Evolutionary conservation across 768 basidiomycete genomes (phyloP).

Genomic region (Solioccasus polychromus): DNA sequence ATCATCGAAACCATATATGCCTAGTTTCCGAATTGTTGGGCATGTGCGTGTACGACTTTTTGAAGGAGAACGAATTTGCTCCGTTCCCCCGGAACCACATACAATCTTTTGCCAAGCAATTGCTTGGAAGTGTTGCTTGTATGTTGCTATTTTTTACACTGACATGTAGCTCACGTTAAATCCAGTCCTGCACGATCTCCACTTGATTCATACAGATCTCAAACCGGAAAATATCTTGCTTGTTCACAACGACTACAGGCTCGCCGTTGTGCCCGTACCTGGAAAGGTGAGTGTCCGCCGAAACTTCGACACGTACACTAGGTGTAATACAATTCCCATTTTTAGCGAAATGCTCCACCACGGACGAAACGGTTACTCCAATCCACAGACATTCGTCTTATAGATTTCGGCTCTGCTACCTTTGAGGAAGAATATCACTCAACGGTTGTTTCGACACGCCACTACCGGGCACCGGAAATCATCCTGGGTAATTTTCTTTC

Average conservation of each 20-base stretch:
- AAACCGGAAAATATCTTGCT: slow-evolving; percentile 99
- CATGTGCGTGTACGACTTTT: slow-evolving; percentile 97
- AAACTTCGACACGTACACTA: neutral
- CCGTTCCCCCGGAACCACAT: slow-evolving; percentile 97
- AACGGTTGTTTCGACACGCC: slow-evolving; percentile 94
- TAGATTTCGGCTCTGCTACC: slow-evolving; percentile 98
- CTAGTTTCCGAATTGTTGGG: slow-evolving; percentile 93
- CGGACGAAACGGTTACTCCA: slow-evolving; percentile 76
- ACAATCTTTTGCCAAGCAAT: slow-evolving; percentile 89
- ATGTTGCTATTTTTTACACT: slow-evolving; percentile 34
- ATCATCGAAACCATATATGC: slow-evolving; percentile 97
- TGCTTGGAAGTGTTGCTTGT: slow-evolving; percentile 94
- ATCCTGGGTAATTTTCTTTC: slow-evolving; percentile 74
- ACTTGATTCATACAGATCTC: slow-evolving; percentile 94
- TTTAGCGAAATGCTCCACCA: slow-evolving; percentile 61
- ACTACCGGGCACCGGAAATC: slow-evolving; percentile 98
- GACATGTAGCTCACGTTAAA: slow-evolving; percentile 1
- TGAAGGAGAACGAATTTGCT: slow-evolving; percentile 96
- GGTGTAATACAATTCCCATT: slow-evolving; percentile 12
- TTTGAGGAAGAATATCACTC: slow-evolving; percentile 99
- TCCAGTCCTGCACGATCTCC: slow-evolving; percentile 85
- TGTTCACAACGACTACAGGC: slow-evolving; percentile 76
- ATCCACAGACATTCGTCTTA: slow-evolving; percentile 90
- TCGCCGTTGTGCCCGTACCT: slow-evolving; percentile 54
- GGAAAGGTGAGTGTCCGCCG: slow-evolving; percentile 52